These are phyloP conservation scores for Entomortierella chlamydospora DNA, from an alignment of 192 early-diverging fungal species.

Conservation along the genomic window DNA sequence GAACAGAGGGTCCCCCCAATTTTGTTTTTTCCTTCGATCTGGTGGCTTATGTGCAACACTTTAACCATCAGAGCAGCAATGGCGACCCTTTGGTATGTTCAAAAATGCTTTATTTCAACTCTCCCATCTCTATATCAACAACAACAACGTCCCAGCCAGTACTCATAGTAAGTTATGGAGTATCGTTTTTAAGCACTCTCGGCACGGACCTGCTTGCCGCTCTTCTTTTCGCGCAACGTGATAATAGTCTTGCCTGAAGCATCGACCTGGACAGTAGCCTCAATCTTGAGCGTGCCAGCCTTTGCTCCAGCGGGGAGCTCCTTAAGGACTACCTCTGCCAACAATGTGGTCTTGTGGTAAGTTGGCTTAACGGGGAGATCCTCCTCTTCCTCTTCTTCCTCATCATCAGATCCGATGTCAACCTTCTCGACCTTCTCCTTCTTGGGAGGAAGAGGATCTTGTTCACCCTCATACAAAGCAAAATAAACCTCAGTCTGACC, in stretches of 20 bases:
- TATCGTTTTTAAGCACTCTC: conserved; percentile 40
- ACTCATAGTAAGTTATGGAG: no score
- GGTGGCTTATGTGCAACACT: neutral
- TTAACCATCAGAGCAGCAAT: no score
- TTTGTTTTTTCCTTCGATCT: conserved; percentile 3
- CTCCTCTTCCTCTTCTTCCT: conserved; percentile 67
- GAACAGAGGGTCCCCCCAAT: no score
- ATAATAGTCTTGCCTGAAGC: conserved; percentile 59
- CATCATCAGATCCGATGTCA: conserved; percentile 57
- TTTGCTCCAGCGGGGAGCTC: conserved; percentile 65
- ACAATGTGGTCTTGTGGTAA: conserved; percentile 59
- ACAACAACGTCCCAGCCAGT: no score
- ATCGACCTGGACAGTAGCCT: conserved; percentile 65
- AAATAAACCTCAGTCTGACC: conserved; percentile 82
- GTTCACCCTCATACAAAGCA: conserved; percentile 88
- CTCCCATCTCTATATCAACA: no score
- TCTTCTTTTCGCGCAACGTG: conserved; percentile 63
- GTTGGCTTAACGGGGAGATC: conserved; percentile 55
- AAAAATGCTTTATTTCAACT: no score
- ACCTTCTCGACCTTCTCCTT: conserved; percentile 62
- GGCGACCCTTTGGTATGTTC: no score
- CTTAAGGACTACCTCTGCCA: conserved; percentile 77
- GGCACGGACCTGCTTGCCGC: conserved; percentile 58
- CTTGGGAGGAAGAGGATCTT: conserved; percentile 51
- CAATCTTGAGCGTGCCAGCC: conserved; percentile 59